phyloP scores from a whole-genome alignment of 2,329 filamentous ascomycete species.

The Eutypella sp. region DNA sequence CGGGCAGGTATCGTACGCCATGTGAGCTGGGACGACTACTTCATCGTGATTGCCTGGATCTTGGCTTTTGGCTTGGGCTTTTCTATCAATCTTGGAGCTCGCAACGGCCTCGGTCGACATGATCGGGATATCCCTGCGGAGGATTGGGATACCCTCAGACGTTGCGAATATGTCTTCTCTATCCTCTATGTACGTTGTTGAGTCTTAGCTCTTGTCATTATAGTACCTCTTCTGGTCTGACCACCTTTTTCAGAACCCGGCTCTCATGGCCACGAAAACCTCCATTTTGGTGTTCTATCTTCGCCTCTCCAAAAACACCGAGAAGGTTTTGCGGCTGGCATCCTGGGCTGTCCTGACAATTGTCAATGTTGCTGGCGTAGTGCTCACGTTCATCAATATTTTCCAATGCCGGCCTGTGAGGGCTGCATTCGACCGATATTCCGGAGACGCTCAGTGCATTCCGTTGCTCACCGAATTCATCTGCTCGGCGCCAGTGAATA shows the following conservation, averaged over 20 bases:
- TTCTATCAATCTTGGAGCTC: slow-evolving; percentile 59
- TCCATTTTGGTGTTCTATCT: slow-evolving; percentile 92
- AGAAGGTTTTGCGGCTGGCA: slow-evolving; percentile 71
- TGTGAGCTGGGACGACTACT: slow-evolving; percentile 71
- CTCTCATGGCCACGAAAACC: slow-evolving; percentile 85
- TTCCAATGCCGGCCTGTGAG: slow-evolving; percentile 75
- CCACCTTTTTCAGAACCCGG: slow-evolving; percentile 64
- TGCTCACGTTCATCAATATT: slow-evolving; percentile 80
- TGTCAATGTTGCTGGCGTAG: slow-evolving; percentile 72
- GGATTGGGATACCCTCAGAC: slow-evolving; percentile 49
- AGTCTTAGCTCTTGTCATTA: not conserved
- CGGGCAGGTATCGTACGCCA: slow-evolving; percentile 68
- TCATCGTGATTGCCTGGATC: slow-evolving; percentile 75
- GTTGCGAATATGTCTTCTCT: slow-evolving; percentile 59
- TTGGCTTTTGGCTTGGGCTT: slow-evolving; percentile 64
- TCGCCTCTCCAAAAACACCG: slow-evolving; percentile 70
- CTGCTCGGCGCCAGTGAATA: slow-evolving; percentile 81
- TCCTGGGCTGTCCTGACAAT: slow-evolving; percentile 74
- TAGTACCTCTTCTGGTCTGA: not conserved
- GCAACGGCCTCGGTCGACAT: slow-evolving; percentile 63
- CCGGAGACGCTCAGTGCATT: slow-evolving; percentile 41
- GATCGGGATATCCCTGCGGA: slow-evolving; percentile 52
- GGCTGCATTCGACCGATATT: slow-evolving; percentile 57
- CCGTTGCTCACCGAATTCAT: slow-evolving; percentile 59
- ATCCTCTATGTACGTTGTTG: slow-evolving; percentile 50